Evolutionary conservation across 2,329 filamentous ascomycete genomes (phyloP), one percentile per base, ranked within the genome.

Genomic region (Juglanconis oblonga): DNA sequence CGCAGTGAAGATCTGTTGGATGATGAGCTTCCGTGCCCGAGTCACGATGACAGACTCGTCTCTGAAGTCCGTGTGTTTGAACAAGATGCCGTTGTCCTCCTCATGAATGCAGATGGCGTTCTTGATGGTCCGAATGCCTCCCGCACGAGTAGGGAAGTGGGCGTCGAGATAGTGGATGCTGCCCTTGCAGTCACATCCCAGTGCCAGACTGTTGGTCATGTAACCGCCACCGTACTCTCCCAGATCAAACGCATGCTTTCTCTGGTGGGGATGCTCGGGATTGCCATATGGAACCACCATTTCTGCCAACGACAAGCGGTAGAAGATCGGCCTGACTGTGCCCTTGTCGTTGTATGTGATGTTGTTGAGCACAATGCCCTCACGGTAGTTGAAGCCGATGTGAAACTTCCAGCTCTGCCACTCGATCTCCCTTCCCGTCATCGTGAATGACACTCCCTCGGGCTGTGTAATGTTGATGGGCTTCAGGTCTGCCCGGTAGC

Each of bases 401-500:
- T 97, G 93, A 65, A 97, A 85, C 68, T 85, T 94, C 90, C 92
- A 97, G 71, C 96, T 96, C 74, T 96, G 92, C 93, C 93, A 97
- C 65, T 87, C 85, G 54, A 97, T 82, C 50, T 85, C 84, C 10
- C 91, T 79, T 1, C 91, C 91, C 3, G 87, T 82, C 65, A 96
- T 78, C 24, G 81, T 86, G 79, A 97, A 97, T 0, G 91, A 95
- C 0, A 96, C 92, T 14, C 93, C 93, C 67, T 96, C 90, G 42
- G 82, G 82, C 68, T 94, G 90, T 1, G 85, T 79, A 50, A 94
- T 86, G 65, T 91, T 84, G 68, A 92, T 82, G 5, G 89, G 88
- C 79, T 96, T 97, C 56, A 96, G 73, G 66, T 94, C 88, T 2
- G 79, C 88, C 35, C 92, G 81, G 76, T 88, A 96, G 0, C 92